These are phyloP conservation scores for Endotrypanum monterogeii DNA, from an alignment of 208 protist species.

Conservation along the genomic window DNA sequence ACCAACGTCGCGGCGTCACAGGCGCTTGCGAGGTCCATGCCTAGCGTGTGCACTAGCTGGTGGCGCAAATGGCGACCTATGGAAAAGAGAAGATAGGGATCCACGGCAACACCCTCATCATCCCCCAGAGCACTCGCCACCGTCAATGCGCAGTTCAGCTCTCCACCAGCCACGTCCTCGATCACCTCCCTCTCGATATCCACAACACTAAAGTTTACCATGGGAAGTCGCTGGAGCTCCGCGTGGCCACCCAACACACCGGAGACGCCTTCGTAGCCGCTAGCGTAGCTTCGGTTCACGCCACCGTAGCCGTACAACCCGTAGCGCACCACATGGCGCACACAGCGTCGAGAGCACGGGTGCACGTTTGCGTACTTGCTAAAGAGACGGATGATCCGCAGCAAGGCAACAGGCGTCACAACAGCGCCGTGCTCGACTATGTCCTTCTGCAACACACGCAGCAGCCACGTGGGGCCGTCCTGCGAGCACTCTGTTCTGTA, in stretches of 20 bases:
- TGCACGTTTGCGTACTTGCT: constrained; percentile 31
- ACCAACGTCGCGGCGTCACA: constrained; percentile 68
- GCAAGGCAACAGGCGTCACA: constrained; percentile 39
- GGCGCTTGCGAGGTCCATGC: constrained; percentile 66
- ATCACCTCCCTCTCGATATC: constrained; percentile 46
- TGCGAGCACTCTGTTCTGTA: constrained; percentile 26
- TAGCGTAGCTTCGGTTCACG: constrained; percentile 41
- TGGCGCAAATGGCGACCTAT: constrained; percentile 60
- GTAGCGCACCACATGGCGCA: constrained; percentile 69
- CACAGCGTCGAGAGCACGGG: constrained; percentile 67
- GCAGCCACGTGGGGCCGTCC: constrained; percentile 42
- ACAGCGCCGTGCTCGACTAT: constrained; percentile 22
- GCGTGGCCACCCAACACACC: constrained; percentile 17
- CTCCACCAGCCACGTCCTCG: constrained; percentile 57
- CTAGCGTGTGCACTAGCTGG: constrained; percentile 36
- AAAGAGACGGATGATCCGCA: constrained; percentile 53
- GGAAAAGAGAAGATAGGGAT: constrained; percentile 86
- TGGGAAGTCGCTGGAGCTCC: constrained; percentile 25
- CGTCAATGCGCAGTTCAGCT: constrained; percentile 73
- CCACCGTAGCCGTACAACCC: constrained; percentile 74
- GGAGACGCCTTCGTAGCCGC: constrained; percentile 39
- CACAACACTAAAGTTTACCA: constrained; percentile 58
- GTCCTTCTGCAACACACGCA: constrained; percentile 62
- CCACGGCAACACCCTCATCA: constrained; percentile 76
- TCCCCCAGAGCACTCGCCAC: constrained; percentile 80